These are phyloP conservation scores for Telfairia occidentalis DNA, from an alignment of 331 rosid genomes.

Conservation along the genomic window DNA sequence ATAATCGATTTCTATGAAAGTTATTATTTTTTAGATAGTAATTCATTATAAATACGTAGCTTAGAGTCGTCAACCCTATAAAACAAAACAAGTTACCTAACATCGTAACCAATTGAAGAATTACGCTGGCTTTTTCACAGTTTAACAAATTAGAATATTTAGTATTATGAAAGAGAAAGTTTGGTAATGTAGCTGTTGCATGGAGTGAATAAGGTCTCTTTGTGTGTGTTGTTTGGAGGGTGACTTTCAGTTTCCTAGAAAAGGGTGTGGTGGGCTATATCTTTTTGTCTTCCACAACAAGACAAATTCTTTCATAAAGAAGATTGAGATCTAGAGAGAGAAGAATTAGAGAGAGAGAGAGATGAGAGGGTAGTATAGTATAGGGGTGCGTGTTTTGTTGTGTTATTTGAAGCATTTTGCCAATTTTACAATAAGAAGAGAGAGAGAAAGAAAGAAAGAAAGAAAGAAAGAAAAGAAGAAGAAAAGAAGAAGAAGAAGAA, in stretches of 20 bases:
- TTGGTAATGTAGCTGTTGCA: background rate
- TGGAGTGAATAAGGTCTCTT: background rate
- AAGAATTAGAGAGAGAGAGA: slow-evolving; percentile 6
- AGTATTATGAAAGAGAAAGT: background rate
- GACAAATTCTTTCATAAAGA: slow-evolving; percentile 65
- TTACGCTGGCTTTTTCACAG: no score
- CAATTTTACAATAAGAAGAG: slow-evolving; percentile 35
- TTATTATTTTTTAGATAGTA: no score
- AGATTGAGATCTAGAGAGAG: slow-evolving; percentile 37
- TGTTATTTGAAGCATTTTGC: slow-evolving; percentile 32
- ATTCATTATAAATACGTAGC: no score
- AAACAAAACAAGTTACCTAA: no score
- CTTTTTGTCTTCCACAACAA: slow-evolving; percentile 37
- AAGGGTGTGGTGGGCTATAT: slow-evolving; percentile 55
- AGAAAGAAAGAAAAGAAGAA: slow-evolving; percentile 5
- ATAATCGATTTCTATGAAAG: no score
- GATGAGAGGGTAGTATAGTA: background rate
- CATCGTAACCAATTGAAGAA: no score
- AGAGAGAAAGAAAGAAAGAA: background rate
- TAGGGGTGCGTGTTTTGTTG: slow-evolving; percentile 36
- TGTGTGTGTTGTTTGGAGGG: slow-evolving; percentile 21
- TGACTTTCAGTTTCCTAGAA: slow-evolving; percentile 38
- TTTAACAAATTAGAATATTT: no score
- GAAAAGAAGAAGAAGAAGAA: slow-evolving; percentile 14
- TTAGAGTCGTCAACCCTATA: no score